Base-by-base conservation (phyloP, 164 flowering plant genomes). In the Tinospora cordifolia region DNA sequence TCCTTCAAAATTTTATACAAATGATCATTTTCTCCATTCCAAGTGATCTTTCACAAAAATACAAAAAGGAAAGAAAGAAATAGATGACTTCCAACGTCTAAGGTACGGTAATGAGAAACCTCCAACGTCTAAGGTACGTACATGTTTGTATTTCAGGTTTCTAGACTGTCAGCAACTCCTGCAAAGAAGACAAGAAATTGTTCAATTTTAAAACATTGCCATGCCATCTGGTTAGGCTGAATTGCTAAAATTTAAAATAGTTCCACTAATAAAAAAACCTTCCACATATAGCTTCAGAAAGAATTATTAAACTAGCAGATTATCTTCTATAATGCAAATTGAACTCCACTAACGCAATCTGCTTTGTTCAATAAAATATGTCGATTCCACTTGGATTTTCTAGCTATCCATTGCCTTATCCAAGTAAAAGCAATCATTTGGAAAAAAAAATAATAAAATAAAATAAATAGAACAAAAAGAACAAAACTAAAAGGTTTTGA, bases 161-260 rank as follows among this genome's bases (percentile, higher is more conserved):
- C 47, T 44, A 71, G 63, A 71, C 74, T 64, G 34, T 72, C 70
- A 72, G 75, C 66, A 72, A 66, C 59, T 72, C 75, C 75, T 72
- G 75, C 67, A 72, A 66, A 58, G 58, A 58, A 67, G 27, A 59
- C 22, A 67, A 15, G 34, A 58, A n/a, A 47, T 44, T 41, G 67
- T 6, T 30, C 63, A 4, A 63, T 46, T 63, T 22, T 3, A 36
- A 71, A 71, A 30, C 36, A 30, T 30, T 30, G 36, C 36, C 36
- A 30, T 30, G 36, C 36, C 4, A 4, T 30, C 36, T 30, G 36
- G 36, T 30, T 30, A 30, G 36, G 2, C 36, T 30, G 36, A 30
- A 30, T n/a, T 5, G 6, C 6, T 54, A 10, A 19, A 54, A 5
- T 54, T 0, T 5, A 2, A 54, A 51, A n/a, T 2, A n/a, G n/a